Base-by-base conservation (phyloP, 805 yeast genomes). In the Lachancea quebecensis region DNA sequence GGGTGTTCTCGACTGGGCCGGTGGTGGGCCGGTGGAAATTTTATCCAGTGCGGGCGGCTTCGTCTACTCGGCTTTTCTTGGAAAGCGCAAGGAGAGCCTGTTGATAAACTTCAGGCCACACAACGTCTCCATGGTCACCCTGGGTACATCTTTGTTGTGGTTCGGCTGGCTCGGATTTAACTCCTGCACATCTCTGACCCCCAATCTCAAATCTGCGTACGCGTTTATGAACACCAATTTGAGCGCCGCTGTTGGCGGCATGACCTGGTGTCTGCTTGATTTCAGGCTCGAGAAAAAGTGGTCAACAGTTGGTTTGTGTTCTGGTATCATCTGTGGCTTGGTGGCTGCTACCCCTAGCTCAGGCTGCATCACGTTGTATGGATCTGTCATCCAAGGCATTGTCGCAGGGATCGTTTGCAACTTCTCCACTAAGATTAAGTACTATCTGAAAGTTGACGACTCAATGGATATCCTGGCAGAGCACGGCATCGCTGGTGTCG, bases 261-360 rank as follows among this genome's bases (percentile, higher is more conserved):
- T 90, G 62, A 73, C 96, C 2, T 91, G 98, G 98, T 84, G 93
- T 64, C 56, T 88, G 31, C 72, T 91, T 45, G 99, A 93, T 75
- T 91, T 73, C 71, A 77, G 96, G 50, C 74, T 88, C 45, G 96
- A 88, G 55, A 77, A 78, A 41, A 91, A 90, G 62, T 90, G 95
- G 93, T 82, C 95, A 11, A 84, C 95, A 60, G 96, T 91, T 37
- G 98, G 95, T 12, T 72, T 88, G 34, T 91, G 98, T 67, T 90
- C 97, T 1, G 99, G 99, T 45, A 78, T 89, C 51, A 90, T 91
- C 60, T 88, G 95, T 10, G 99, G 98, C 3, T 75, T 91, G 17
- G 98, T 91, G 10, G 97, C 97, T 2, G 97, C 97, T 2, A 91
- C 99, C 0, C 98, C 99, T 14, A 78, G 95, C 17, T 83, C 95